Evolutionary conservation across 148 eudicot genomes (phyloP), one percentile per base, ranked within the genome.

Genomic region (Drosera capensis): DNA sequence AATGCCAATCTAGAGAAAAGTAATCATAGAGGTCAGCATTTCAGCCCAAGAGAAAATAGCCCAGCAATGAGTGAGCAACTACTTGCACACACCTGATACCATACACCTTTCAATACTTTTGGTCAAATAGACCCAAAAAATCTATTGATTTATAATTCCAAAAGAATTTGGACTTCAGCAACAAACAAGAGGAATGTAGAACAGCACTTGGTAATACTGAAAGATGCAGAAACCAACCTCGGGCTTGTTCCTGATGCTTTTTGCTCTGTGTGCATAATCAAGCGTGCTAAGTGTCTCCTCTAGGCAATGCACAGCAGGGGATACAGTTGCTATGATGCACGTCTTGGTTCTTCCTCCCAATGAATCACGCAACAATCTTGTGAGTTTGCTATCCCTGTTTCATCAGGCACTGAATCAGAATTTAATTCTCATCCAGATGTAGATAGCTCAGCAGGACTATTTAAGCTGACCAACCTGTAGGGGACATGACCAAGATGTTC

Each of bases 401-500:
- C 1, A 26, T 26, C 35, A 20, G 23, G 1, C 26, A 39, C 18
- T 15, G 20, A 14, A 1, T n/a, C n/a, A n/a, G n/a, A 48, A 7
- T 14, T 40, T 14, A 53, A 36, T 15, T 11, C 3, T 9, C 6
- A 5, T 9, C 7, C n/a, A 11, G 14, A 34, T 2, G 11, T 5
- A 0, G 38, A 34, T 2, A 34, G 38, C 13, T 34, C 38, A 4
- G 38, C 3, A 34, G 6, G 38, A 26, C n/a, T 1, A 19, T 12
- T 23, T n/a, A 53, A 59, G 46, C 11, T n/a, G n/a, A 20, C 50
- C 13, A 2, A 86, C 95, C 95, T 86, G 56, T 86, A 86, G 20
- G 96, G 96, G 41, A 86, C 28, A 57, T 86, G 96, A 42, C 87
- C 96, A 52, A 81, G 81, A 71, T 86, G 96, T 70, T 82, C 96